phyloP scores from a whole-genome alignment of 441 rosid genomes.

The Lagerstroemia fauriei region DNA sequence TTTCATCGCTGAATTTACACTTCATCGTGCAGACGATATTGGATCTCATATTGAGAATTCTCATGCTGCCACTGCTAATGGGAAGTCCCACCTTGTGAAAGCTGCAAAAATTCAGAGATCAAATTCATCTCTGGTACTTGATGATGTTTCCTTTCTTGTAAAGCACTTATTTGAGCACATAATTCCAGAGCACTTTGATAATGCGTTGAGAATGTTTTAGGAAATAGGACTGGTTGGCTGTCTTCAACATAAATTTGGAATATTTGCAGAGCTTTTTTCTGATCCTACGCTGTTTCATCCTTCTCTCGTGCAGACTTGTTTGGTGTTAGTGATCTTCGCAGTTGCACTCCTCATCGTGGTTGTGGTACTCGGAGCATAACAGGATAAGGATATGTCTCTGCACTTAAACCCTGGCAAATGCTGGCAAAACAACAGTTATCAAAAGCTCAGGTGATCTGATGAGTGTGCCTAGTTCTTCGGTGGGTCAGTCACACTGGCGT shows the following conservation, averaged over 20 bases:
- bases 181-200: not conserved
- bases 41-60: conserved; percentile 58
- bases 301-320: conserved; percentile 51
- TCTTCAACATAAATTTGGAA: not conserved
- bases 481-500: not conserved
- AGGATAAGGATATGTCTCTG: not conserved
- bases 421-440: not conserved
- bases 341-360: conserved; percentile 55
- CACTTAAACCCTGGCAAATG: not conserved
- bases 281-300: not conserved
- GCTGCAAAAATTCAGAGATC: conserved; percentile 57
- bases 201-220: not conserved
- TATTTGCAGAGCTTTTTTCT: not conserved
- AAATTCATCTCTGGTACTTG: conserved; percentile 56
- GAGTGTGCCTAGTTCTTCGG: not conserved
- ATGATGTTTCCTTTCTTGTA: conserved; percentile 5
- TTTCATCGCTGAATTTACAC: not conserved
- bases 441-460: not conserved
- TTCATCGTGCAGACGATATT: conserved; percentile 51
- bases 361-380: conserved; percentile 48
- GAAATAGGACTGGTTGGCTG: not conserved
- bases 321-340: conserved; percentile 60
- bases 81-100: conserved; percentile 48
- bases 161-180: conserved; percentile 5
- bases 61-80: conserved; percentile 50